Percentiles rank a stretch among this genome's conserved stretches.
Conservation (phyloP, 768 basidiomycete genomes). For the Tulasnella sp. region DNA sequence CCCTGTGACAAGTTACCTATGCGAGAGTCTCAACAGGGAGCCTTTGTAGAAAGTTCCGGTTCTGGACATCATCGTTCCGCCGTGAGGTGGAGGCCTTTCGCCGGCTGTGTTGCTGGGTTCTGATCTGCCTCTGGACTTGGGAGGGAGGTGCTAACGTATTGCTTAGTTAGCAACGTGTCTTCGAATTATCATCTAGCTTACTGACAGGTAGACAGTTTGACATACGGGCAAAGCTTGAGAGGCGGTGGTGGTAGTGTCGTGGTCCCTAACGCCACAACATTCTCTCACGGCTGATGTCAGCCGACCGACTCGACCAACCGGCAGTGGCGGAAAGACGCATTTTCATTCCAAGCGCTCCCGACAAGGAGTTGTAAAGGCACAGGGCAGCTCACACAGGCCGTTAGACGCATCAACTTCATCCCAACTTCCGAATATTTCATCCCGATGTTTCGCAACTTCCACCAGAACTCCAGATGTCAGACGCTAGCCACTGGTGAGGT, state of each 20-base stretch:
- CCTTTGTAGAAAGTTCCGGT: background rate
- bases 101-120: background rate
- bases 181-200: background rate
- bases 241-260: too few species aligned
- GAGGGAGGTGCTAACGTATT: background rate
- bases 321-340: too few species aligned
- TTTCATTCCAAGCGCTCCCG: too few species aligned
- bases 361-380: background rate
- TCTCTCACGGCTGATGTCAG: background rate
- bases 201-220: background rate
- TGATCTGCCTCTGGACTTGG: background rate
- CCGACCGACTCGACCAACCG: too few species aligned
- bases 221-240: too few species aligned
- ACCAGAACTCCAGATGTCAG: background rate
- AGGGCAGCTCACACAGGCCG: background rate
- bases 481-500: background rate
- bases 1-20: background rate
- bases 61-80: background rate
- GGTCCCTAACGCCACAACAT: background rate
- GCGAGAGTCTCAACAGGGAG: slow-evolving; percentile 13
- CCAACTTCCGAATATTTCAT: background rate
- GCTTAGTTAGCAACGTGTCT: background rate
- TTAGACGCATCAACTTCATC: background rate
- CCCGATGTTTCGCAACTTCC: background rate
- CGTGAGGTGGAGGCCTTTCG: background rate